phyloP scores from a whole-genome alignment of 2,329 filamentous ascomycete genomes.

The Pyrenophora teres region DNA sequence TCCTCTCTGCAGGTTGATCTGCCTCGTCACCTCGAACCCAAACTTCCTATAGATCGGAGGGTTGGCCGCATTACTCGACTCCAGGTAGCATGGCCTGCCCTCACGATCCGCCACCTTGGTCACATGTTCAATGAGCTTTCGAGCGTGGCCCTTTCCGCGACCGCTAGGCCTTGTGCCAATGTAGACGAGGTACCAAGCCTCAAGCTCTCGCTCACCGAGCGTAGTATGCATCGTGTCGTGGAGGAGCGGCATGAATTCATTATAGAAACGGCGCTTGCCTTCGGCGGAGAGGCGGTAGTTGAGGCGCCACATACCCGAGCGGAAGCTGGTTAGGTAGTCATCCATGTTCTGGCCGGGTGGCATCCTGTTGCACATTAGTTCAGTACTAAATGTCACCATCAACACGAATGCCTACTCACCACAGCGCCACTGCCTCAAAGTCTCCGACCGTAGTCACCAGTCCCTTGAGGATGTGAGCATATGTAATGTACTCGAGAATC shows the following conservation, averaged over 20 bases:
- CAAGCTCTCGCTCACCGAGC: constrained; percentile 67
- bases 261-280: constrained; percentile 74
- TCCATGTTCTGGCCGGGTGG: constrained; percentile 75
- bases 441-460: constrained; percentile 76
- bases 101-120: constrained; percentile 68
- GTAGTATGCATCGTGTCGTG: constrained; percentile 72
- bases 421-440: constrained; percentile 78
- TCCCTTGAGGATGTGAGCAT: constrained; percentile 75
- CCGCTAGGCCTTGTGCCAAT: constrained; percentile 74
- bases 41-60: constrained; percentile 74
- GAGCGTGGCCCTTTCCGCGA: constrained; percentile 73
- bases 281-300: constrained; percentile 74
- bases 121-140: constrained; percentile 72
- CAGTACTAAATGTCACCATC: neutral
- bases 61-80: constrained; percentile 73
- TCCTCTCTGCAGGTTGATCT: constrained; percentile 66
- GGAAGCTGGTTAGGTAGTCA: constrained; percentile 71
- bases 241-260: constrained; percentile 75
- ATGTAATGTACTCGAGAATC: constrained; percentile 77
- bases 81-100: constrained; percentile 73
- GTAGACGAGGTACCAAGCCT: constrained; percentile 83
- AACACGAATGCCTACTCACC: constrained; percentile 58
- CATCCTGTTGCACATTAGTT: constrained; percentile 61
- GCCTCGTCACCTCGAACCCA: constrained; percentile 69
- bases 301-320: constrained; percentile 78